phyloP scores from a whole-genome alignment of 805 yeast genomes.

The Wickerhamiella musiphila region DNA sequence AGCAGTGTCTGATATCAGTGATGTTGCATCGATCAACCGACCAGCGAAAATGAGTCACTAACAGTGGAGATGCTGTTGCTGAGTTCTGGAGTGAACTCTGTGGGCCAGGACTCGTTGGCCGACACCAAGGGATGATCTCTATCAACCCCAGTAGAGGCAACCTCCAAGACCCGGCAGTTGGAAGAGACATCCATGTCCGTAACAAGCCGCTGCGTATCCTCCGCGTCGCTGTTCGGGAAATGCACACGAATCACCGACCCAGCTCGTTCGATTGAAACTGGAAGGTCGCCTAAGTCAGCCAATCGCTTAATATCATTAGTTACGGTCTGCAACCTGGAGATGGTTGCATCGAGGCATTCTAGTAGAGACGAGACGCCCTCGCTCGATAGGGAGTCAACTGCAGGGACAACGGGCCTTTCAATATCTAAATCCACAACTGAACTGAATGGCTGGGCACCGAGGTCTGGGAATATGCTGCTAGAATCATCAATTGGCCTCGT shows the following conservation, averaged over 20 bases:
- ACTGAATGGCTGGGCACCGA: background rate
- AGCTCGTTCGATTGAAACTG: conserved; percentile 30
- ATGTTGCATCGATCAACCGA: too few species aligned
- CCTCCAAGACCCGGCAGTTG: conserved; percentile 33
- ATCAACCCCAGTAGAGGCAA: conserved; percentile 1
- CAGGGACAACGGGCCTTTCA: conserved; percentile 26
- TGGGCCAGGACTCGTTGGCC: background rate
- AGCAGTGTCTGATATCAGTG: too few species aligned
- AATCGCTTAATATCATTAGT: conserved; percentile 29
- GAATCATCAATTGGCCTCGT: background rate
- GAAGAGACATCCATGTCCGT: conserved; percentile 41
- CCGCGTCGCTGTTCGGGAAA: conserved; percentile 54
- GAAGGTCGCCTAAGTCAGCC: conserved; percentile 46
- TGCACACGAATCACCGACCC: conserved; percentile 31
- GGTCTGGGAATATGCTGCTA: background rate
- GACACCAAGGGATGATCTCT: too few species aligned
- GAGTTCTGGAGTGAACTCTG: conserved; percentile 3
- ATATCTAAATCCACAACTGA: conserved; percentile 37
- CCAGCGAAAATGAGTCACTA: conserved; percentile 26
- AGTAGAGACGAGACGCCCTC: conserved; percentile 13
- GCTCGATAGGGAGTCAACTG: conserved; percentile 27
- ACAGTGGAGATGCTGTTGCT: conserved; percentile 2
- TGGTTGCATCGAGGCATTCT: conserved; percentile 16
- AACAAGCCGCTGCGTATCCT: conserved; percentile 37
- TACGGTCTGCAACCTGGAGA: conserved; percentile 24